Evolutionary conservation across 2,329 filamentous ascomycete genomes (phyloP), one percentile per base, ranked within the genome.

Genomic region (Microdochium paspali): DNA sequence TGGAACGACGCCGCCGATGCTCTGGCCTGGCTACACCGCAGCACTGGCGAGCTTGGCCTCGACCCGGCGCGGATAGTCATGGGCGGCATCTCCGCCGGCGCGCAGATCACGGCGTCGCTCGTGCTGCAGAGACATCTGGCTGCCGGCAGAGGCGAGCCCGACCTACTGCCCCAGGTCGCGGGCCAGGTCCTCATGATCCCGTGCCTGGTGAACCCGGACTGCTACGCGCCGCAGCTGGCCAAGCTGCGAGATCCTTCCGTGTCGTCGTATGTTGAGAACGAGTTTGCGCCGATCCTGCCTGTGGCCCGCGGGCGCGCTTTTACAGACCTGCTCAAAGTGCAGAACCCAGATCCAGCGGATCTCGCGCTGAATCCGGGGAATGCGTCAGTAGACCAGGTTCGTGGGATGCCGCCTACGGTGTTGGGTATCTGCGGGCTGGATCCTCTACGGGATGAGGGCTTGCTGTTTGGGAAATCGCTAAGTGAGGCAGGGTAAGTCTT

Each of bases 1-100:
- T 79, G 71, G 70, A 50, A 73, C 40, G 79, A 83, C 44, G 58
- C 66, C 0, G 70, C 77, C 49, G 79, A 81, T 43, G 69, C 71
- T 0, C 74, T 79, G 26, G 61, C 68, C 18, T 83, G 77, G 79
- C 56, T 77, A 0, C 70, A 78, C 45, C 59, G 61, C 13, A 61
- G 74, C 48, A 66, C 70, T 1, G 52, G 56, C 1, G 48, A 56
- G 0, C 51, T 75, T 4, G 64, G 63, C 13, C 67, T 67, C 9
- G 66, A 75, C 28, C 47, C 60, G 1, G 48, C 53, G 0, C 59
- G 62, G 5, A 59, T 77, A 0, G 54, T 77, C 0, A 53, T 77
- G 0, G 73, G 74, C 1, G 74, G 74, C 0, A 67, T 73, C 6
- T 76, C 73, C 0, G 72, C 73, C 0, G 74, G 74, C 0, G 69